Evolutionary conservation across 305 asterid genomes (phyloP).

Genomic region (Fraxinus ornus): DNA sequence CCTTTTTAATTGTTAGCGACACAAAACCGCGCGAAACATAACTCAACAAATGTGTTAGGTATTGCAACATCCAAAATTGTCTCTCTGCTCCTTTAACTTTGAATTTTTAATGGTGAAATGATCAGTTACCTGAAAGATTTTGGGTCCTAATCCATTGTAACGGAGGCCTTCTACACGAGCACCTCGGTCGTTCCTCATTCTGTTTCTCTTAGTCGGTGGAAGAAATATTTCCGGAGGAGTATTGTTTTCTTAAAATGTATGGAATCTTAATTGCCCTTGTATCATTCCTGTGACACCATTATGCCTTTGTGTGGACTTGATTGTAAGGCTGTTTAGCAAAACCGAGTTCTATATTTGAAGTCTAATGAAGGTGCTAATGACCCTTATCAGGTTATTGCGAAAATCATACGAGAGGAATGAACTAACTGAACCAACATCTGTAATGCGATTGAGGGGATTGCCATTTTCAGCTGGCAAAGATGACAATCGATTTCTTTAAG

Average conservation of each 20-base stretch:
- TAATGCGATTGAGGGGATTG: slow-evolving; percentile 86
- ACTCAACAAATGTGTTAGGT: not conserved
- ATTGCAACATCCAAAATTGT: not conserved
- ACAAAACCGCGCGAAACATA: too few relatives aligned
- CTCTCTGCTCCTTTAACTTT: not conserved
- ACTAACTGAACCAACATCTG: slow-evolving; percentile 48
- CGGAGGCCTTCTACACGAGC: not conserved
- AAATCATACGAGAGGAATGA: slow-evolving; percentile 61
- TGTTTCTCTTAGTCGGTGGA: not conserved
- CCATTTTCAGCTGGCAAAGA: slow-evolving; percentile 91
- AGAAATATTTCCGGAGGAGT: not conserved
- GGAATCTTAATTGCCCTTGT: not conserved
- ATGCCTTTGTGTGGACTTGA: not conserved
- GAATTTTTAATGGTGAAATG: not conserved
- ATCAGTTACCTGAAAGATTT: not conserved
- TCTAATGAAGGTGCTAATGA: not conserved
- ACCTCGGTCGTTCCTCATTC: not conserved
- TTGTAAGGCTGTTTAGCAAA: not conserved
- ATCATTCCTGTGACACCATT: not conserved
- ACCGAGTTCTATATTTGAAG: not conserved
- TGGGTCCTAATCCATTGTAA: not conserved
- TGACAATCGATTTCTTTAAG: slow-evolving; percentile 79
- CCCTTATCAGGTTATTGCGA: slow-evolving; percentile 48
- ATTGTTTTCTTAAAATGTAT: not conserved
- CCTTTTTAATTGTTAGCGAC: too few relatives aligned